phyloP scores from a whole-genome alignment of 495 filamentous ascomycete species.

The Pyrenula massariospora region DNA sequence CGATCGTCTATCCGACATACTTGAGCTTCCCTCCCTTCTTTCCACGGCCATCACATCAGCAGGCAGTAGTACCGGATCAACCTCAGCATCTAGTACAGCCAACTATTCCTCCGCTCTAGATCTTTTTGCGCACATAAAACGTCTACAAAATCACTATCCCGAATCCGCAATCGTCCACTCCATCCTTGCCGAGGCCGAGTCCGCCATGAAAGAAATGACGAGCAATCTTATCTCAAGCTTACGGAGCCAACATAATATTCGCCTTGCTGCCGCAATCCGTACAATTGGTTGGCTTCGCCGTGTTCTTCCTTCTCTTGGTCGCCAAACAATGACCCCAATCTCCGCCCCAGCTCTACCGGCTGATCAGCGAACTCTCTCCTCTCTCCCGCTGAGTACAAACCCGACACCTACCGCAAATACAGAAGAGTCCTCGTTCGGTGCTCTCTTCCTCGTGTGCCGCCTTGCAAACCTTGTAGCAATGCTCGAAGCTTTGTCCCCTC shows the following conservation, averaged over 20 bases:
- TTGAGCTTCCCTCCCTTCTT: constrained; percentile 82
- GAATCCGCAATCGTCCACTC: constrained; percentile 61
- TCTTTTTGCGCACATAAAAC: constrained; percentile 83
- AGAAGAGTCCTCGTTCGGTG: constrained; percentile 56
- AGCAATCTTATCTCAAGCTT: constrained; percentile 71
- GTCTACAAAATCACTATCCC: constrained; percentile 73
- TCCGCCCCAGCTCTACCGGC: not conserved
- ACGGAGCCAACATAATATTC: constrained; percentile 56
- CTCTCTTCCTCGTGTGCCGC: constrained; percentile 78
- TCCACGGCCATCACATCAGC: constrained; percentile 59
- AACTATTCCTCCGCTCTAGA: constrained; percentile 89
- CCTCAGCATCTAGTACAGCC: constrained; percentile 30
- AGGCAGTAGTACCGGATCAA: not conserved
- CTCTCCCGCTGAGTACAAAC: not conserved
- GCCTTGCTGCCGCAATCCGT: constrained; percentile 82
- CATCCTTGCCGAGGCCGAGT: constrained; percentile 68
- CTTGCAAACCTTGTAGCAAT: constrained; percentile 68
- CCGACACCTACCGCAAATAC: constrained; percentile 21
- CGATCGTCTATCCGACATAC: constrained; percentile 78
- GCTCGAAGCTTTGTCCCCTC: constrained; percentile 73
- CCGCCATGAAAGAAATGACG: constrained; percentile 82
- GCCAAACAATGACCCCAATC: not conserved
- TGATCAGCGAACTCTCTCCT: not conserved
- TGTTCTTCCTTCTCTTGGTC: constrained; percentile 68
- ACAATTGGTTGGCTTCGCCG: constrained; percentile 86